Evolutionary conservation across 768 basidiomycete species (phyloP), one percentile per base, ranked within the genome.

Genomic region (Phlegmacium glaucopus): DNA sequence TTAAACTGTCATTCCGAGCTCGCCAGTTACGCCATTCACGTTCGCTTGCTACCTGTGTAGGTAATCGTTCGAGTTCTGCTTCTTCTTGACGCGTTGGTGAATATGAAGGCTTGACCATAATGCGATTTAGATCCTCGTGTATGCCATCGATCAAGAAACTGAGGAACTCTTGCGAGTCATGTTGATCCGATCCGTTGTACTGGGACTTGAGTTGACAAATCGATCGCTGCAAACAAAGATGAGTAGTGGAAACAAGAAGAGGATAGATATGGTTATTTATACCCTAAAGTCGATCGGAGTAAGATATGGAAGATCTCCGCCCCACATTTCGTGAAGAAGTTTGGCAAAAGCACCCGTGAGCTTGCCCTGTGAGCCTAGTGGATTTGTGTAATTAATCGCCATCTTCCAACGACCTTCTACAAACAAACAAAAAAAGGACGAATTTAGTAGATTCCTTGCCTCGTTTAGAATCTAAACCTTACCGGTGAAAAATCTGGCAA

Each of bases 121-220:
- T 72, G 12, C 90, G 79, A 60, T 93, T 93, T 42, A 94, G 74
- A 61, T 92, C 90, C 59, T 94, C 92, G 59, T 94, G 90, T 22
- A 93, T 80, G 12, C 89, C 90, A 60, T 98, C 96, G 45, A 99
- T 75, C 22, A 99, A 76, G 72, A 95, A 94, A 17, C 83, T 89
- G 34, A 99, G 74, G 66, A 98, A 96, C 68, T 99, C 95, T 65
- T 98, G 96, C 16, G 94, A 94, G 66, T 99, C 95, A 58, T 99
- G 95, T 63, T 99, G 95, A 55, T 94, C 86, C 12, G 83, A 77
- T 2, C 90, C 91, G 28, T 80, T 78, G 64, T 95, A 96, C 62
- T 90, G 87, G 7, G 75, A 66, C 51, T 74, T 68, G 69, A 88
- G 61, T 76, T 80, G 47, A 73, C 63, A 70, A 42, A 69, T 62